Evolutionary conservation across 2,329 filamentous ascomycete species (phyloP), one percentile per base, ranked within the genome.

Genomic region (Trichoderma citrinoviride): DNA sequence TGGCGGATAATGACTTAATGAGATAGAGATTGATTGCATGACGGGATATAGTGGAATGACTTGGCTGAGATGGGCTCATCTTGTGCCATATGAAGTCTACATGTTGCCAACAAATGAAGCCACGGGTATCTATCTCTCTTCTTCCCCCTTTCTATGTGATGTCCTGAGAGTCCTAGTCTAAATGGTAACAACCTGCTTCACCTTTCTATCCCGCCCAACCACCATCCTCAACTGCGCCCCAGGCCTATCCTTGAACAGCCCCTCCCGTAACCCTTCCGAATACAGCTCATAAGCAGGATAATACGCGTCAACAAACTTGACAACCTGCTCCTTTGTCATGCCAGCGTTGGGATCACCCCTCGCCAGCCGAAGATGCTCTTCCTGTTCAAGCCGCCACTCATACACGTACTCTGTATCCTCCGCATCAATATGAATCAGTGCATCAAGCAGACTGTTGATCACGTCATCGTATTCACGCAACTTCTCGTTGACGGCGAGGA

Each of bases 301-400:
- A 75, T 91, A 87, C 1, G 81, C 84, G 67, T 87, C 83, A 33
- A 87, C 90, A 75, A 97, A 97, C 53, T 83, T 81, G 64, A 86
- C 81, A 49, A 97, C 91, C 74, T 94, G 85, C 64, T 92, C 89
- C 70, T 91, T 88, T 1, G 86, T 90, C 93, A 97, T 97, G 33
- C 92, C 93, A 0, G 82, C 83, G 17, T 70, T 69, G 21, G 75
- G 72, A 50, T 78, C 76, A 8, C 90, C 92, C 68, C 85, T 90
- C 23, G 82, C 77, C 7, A 80, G 80, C 25, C 90, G 85, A 71
- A 97, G 80, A 65, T 84, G 84, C 54, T 84, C 83, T 77, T 97
- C 93, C 77, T 96, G 92, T 78, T 97, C 82, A 70, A 88, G 79
- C 15, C 93, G 86, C 93, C 93, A 97, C 67, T 84, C 85, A 71